Evolutionary conservation across 75 land plant species (phyloP).

Genomic region (Azolla pinnata): DNA sequence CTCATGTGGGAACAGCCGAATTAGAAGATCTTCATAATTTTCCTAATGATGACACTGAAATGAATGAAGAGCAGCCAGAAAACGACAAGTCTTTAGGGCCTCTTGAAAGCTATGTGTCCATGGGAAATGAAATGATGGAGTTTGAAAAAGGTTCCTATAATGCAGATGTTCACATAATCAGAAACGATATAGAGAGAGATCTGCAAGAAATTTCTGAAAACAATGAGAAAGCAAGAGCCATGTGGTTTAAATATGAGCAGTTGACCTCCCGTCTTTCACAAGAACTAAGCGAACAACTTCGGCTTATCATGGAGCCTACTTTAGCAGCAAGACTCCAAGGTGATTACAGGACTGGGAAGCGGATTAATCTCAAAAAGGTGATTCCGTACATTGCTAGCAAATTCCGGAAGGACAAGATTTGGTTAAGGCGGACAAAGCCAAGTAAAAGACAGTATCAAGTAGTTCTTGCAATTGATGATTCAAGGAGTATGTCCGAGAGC

Average conservation of each 20-base stretch:
- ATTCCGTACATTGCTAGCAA: constrained; percentile 98
- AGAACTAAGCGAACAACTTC: constrained; percentile 86
- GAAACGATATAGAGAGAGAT: constrained; percentile 24
- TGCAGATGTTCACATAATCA: constrained; percentile 20
- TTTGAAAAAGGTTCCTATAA: too few species aligned
- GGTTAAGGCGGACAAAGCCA: constrained; percentile 87
- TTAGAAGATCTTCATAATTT: too few species aligned
- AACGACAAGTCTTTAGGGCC: too few species aligned
- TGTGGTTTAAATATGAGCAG: constrained; percentile 76
- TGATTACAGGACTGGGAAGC: constrained; percentile 90
- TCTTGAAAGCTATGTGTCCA: too few species aligned
- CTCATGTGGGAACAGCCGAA: too few species aligned
- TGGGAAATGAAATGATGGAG: neutral
- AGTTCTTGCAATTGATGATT: constrained; percentile 94
- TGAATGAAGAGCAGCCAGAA: too few species aligned
- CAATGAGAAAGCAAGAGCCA: constrained; percentile 31
- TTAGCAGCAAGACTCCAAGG: constrained; percentile 92
- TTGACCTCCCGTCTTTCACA: constrained; percentile 71
- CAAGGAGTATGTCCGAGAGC: constrained; percentile 93
- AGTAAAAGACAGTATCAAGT: constrained; percentile 95
- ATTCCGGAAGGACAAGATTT: constrained; percentile 88
- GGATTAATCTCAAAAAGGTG: constrained; percentile 98
- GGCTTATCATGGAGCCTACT: constrained; percentile 92
- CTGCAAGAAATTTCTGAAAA: constrained; percentile 18
- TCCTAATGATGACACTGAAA: too few species aligned